Conservation (phyloP, 2,329 filamentous ascomycete species). For the Penicillium griseofulvum region DNA sequence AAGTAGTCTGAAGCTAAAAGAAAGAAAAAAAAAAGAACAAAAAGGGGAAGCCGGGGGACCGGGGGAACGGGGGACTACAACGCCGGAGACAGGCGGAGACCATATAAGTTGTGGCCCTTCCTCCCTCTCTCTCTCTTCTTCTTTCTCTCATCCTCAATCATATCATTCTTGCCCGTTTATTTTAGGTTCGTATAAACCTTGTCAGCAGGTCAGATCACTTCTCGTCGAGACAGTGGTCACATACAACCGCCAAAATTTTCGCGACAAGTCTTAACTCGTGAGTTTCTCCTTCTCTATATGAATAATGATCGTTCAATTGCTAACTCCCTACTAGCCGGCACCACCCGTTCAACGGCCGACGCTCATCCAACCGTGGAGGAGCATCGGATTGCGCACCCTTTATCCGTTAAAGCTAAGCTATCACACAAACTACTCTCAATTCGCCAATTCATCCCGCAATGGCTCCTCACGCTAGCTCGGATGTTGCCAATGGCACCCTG, state of each 20-base stretch:
- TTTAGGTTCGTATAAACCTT: slow-evolving; percentile 29
- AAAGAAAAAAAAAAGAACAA: not conserved
- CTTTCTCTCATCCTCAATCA: not conserved
- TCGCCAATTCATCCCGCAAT: slow-evolving; percentile 54
- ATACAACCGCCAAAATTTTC: slow-evolving; percentile 84
- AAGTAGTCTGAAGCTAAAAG: not conserved
- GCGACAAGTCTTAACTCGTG: slow-evolving; percentile 97
- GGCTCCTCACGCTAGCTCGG: slow-evolving; percentile 82
- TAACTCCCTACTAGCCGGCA: slow-evolving; percentile 62
- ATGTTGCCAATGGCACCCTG: slow-evolving; percentile 56
- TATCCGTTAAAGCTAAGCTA: slow-evolving; percentile 43
- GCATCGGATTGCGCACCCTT: slow-evolving; percentile 60
- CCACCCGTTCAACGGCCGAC: slow-evolving; percentile 96
- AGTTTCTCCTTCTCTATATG: slow-evolving; percentile 39
- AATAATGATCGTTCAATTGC: not conserved
- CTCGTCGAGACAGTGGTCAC: slow-evolving; percentile 58
- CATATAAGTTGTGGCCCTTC: slow-evolving; percentile 1
- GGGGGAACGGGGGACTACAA: not conserved
- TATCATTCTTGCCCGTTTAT: slow-evolving; percentile 9
- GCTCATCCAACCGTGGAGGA: slow-evolving; percentile 82
- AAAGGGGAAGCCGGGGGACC: slow-evolving; percentile 4
- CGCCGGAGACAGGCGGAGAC: slow-evolving; percentile 5
- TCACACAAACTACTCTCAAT: slow-evolving; percentile 44
- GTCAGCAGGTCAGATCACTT: slow-evolving; percentile 51
- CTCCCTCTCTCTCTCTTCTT: not conserved